Base-by-base conservation (phyloP, 805 yeast species). In the Schwanniomyces occidentalis region DNA sequence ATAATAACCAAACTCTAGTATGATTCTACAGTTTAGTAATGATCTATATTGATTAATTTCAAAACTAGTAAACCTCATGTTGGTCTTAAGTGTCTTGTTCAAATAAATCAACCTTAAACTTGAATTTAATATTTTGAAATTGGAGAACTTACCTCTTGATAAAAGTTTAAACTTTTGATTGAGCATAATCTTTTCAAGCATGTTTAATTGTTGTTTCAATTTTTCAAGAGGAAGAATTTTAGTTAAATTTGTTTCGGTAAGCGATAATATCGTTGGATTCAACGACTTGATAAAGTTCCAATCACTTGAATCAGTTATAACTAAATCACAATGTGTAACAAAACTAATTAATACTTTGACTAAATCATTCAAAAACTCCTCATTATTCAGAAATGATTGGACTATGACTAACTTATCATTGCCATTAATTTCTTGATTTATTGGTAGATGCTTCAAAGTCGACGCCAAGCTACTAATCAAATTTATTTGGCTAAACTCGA, bases 381-480 rank as follows among this genome's bases (percentile, higher is more conserved):
- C 66, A 6, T 47, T 46, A 13, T 49, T 30, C 1, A 21, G n/a
- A n/a, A 16, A n/a, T 3, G 39, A 22, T 27, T 51, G 55, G 7
- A 58, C 49, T 14, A 52, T 48, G 12, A 46, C 47, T 5, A 54
- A 34, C 9, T 24, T 50, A 45, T 51, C 71, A 35, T 19, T 57
- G 12, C 18, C 55, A 27, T 7, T 55, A 40, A 38, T 61, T 44
- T 16, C 71, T 58, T 36, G 70, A 60, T 38, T 57, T 43, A 35
- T 62, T 1, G 78, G 69, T 52, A 76, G 58, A 24, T 68, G 71
- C 45, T 72, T 76, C 28, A 75, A 42, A 15, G 73, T 61, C 1
- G 83, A 65, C 2, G 85, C 77, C 21, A 73, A 57, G 5, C 78
- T 65, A 42, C 81, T 71, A 4, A 77, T 72, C 25, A 78, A 52